A percentile compares a stretch with the other conserved stretches of the same genome.
These are phyloP conservation scores for Austroboletus novae-zelandiae DNA, from an alignment of 1,284 basidiomycete genomes.

Conservation along the genomic window DNA sequence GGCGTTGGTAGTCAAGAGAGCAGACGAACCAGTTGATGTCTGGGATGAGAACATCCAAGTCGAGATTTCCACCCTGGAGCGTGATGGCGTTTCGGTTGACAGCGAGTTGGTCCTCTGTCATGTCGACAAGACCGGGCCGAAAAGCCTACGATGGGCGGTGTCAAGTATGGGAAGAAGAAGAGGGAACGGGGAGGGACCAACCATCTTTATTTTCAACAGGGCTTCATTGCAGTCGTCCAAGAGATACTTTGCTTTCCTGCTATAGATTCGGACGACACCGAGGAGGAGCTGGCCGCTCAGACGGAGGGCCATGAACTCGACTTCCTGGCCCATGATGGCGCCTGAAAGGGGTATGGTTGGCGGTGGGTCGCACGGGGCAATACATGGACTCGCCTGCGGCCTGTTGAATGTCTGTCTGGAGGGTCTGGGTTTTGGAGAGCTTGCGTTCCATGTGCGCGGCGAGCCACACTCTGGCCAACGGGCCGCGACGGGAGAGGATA, in stretches of 20 bases:
- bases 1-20: background rate
- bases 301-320: constrained; percentile 88
- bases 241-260: constrained; percentile 95
- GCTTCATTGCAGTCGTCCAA: constrained; percentile 98
- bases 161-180: constrained; percentile 1
- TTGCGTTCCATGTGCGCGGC: constrained; percentile 99
- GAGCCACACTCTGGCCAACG: constrained; percentile 96
- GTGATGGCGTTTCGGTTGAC: constrained; percentile 88
- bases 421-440: constrained; percentile 91
- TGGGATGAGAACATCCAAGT: constrained; percentile 77
- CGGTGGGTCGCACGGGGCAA: background rate
- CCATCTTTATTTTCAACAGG: constrained; percentile 93
- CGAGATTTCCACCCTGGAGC: constrained; percentile 69
- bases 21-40: constrained; percentile 71
- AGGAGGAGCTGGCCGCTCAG: constrained; percentile 93
- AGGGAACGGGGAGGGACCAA: constrained; percentile 30
- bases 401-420: constrained; percentile 93
- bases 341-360: constrained; percentile 42
- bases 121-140: constrained; percentile 89
- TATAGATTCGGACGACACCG: constrained; percentile 96
- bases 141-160: constrained; percentile 61
- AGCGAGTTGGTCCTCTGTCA: constrained; percentile 90
- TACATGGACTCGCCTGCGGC: constrained; percentile 68
- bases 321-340: constrained; percentile 87
- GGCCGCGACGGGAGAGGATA: constrained; percentile 89